These are phyloP conservation scores for Paspalum vaginatum DNA, from an alignment of 176 grass and related monocot species.

Conservation along the genomic window DNA sequence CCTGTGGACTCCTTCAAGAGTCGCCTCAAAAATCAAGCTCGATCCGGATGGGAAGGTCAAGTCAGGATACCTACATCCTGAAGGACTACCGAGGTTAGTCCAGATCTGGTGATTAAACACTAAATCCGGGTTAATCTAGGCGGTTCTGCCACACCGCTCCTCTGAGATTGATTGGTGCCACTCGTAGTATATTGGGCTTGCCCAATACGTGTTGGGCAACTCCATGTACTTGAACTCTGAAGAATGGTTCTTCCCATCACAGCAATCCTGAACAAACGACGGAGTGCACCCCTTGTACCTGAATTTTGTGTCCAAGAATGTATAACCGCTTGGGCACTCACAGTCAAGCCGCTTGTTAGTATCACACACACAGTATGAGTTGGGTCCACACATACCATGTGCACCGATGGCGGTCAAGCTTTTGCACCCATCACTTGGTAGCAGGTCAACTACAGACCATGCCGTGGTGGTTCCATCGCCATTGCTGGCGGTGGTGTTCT, in stretches of 20 bases:
- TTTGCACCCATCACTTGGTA: neutral
- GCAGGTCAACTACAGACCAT: neutral
- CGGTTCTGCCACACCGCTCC: too few relatives aligned
- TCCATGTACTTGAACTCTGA: neutral
- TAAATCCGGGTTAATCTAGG: too few relatives aligned
- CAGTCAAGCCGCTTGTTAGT: too few relatives aligned
- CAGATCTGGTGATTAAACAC: too few relatives aligned
- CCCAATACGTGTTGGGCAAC: neutral
- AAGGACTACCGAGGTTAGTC: too few relatives aligned
- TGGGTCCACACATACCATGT: neutral
- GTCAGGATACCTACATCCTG: too few relatives aligned
- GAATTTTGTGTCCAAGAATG: too few relatives aligned
- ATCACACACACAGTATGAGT: neutral
- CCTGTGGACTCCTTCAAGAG: too few relatives aligned
- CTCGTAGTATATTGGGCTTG: neutral
- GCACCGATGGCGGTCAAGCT: rapidly evolving
- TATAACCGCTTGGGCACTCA: too few relatives aligned
- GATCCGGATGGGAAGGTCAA: too few relatives aligned
- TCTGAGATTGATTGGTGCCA: neutral
- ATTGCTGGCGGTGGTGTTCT: neutral
- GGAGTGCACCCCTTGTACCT: neutral
- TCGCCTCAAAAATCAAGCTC: too few relatives aligned
- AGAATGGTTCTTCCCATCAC: neutral
- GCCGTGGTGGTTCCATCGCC: neutral
- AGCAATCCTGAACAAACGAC: neutral